A percentile compares a stretch with the other conserved stretches of the same genome.
Conservation (phyloP, 768 basidiomycete genomes). For the Trametes villosa region DNA sequence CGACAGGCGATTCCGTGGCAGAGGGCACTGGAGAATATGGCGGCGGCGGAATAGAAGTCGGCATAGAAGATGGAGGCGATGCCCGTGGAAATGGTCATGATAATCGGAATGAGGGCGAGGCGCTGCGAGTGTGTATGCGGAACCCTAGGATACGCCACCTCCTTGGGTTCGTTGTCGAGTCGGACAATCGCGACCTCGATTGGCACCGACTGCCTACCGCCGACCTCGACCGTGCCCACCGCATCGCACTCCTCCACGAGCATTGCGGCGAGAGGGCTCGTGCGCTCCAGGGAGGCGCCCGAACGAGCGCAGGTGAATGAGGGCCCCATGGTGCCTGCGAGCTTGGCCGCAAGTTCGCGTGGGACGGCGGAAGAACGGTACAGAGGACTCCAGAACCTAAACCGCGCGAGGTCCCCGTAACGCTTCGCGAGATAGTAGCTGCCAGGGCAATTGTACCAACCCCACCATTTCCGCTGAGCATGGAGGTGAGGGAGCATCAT, state of each 20-base stretch:
- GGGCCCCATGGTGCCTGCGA: not conserved
- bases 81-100: constrained; percentile 7
- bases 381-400: constrained; percentile 9
- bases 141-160: constrained; percentile 1
- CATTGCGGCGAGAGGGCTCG: not conserved
- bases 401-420: constrained; percentile 13
- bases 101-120: not conserved
- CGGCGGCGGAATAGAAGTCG: constrained; percentile 1
- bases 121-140: constrained; percentile 5
- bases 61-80: constrained; percentile 4
- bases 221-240: not conserved
- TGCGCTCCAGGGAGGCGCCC: not conserved
- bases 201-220: not conserved
- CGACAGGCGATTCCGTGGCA: constrained; percentile 10
- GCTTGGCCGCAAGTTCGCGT: not conserved
- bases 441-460: constrained; percentile 20
- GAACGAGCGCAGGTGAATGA: constrained; percentile 1
- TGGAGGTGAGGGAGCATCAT: constrained; percentile 18
- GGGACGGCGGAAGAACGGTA: not conserved
- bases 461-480: constrained; percentile 14
- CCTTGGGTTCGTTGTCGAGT: not conserved
- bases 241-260: not conserved
- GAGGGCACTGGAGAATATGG: constrained; percentile 12
- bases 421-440: constrained; percentile 18
- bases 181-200: constrained; percentile 9